Conservation (phyloP, 768 basidiomycete species). For the Lyophyllum semitale region DNA sequence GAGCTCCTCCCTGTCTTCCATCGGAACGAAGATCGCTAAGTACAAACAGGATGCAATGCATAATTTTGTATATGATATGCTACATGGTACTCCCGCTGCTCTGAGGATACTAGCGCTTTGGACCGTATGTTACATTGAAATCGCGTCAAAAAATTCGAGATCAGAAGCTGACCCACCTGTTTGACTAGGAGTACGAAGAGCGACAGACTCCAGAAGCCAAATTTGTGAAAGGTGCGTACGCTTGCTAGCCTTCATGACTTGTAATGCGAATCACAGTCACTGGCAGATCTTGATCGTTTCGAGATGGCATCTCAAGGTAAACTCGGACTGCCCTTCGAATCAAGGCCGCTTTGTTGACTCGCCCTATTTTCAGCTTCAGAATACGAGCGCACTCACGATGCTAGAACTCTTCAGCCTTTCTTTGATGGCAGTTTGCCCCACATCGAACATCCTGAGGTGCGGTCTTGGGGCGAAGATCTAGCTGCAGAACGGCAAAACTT, state of each 20-base stretch:
- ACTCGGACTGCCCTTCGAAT: background rate
- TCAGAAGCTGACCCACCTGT: background rate
- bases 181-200: slow-evolving; percentile 80
- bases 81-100: slow-evolving; percentile 74
- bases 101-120: slow-evolving; percentile 70
- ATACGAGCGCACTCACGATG: slow-evolving; percentile 61
- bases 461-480: slow-evolving; percentile 67
- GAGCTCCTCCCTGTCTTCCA: slow-evolving; percentile 14
- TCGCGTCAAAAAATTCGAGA: background rate
- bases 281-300: slow-evolving; percentile 79
- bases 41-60: slow-evolving; percentile 78
- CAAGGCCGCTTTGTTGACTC: background rate
- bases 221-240: slow-evolving; percentile 75
- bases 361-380: slow-evolving; percentile 53
- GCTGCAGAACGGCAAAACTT: slow-evolving; percentile 43
- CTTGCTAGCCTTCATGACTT: background rate
- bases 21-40: background rate
- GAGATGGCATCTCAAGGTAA: slow-evolving; percentile 89
- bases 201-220: slow-evolving; percentile 70
- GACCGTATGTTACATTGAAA: slow-evolving; percentile 47
- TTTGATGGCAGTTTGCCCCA: slow-evolving; percentile 80
- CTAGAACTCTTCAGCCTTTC: slow-evolving; percentile 64
- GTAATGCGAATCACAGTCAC: background rate
- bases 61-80: slow-evolving; percentile 86
- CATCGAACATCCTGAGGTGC: slow-evolving; percentile 71